phyloP scores from a whole-genome alignment of 345 rosid species.

The Schrenkiella parvula region DNA sequence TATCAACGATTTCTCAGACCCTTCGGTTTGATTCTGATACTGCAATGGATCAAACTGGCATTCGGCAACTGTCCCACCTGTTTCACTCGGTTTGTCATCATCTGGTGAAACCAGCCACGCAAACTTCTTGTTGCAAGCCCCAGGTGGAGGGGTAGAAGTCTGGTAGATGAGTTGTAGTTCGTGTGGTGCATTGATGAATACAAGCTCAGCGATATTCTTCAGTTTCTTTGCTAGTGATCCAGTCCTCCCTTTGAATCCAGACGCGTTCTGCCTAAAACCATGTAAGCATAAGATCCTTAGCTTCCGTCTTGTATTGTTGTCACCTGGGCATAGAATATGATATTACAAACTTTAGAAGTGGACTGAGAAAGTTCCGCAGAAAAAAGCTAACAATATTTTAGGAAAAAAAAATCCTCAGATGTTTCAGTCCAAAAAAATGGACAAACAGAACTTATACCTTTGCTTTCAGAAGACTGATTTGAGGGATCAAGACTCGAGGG shows the following conservation, averaged over 20 bases:
- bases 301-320: constrained; percentile 40
- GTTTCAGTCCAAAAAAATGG: background rate
- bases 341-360: background rate
- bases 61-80: constrained; percentile 55
- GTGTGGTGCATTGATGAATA: constrained; percentile 79
- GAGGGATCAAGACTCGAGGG: constrained; percentile 25
- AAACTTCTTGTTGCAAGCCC: constrained; percentile 64
- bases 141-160: constrained; percentile 38
- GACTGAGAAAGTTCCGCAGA: background rate
- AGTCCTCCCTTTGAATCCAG: constrained; percentile 90
- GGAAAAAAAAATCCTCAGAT: background rate
- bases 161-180: constrained; percentile 77
- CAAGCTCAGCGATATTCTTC: constrained; percentile 67
- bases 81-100: constrained; percentile 33
- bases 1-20: constrained; percentile 53
- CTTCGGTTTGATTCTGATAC: constrained; percentile 77
- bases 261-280: constrained; percentile 92
- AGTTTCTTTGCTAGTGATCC: constrained; percentile 94
- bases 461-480: constrained; percentile 32
- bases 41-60: constrained; percentile 73
- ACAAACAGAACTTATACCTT: constrained; percentile 66
- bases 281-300: constrained; percentile 88
- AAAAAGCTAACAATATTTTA: background rate
- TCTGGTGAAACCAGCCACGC: constrained; percentile 80
- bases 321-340: constrained; percentile 33